A percentile compares a stretch with the other conserved stretches of the same genome.
Conservation (phyloP, 202 grass and related monocot species). For the Eragrostis tef region DNA sequence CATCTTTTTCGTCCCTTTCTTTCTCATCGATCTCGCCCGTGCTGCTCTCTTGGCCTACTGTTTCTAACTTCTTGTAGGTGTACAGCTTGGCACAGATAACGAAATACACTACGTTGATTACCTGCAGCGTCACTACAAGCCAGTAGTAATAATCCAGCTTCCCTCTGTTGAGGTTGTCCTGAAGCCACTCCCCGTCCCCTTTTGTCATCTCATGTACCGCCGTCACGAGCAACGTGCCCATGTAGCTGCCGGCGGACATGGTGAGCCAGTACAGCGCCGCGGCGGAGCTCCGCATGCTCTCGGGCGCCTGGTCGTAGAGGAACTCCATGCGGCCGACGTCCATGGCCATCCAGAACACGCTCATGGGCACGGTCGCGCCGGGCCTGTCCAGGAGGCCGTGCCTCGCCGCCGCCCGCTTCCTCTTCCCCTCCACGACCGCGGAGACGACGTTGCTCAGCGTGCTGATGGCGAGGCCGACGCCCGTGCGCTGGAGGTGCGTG, state of each 20-base stretch:
- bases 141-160: slow-evolving; percentile 78
- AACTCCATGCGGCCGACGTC: slow-evolving; percentile 68
- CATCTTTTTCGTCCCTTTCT: slow-evolving; percentile 25
- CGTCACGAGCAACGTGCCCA: slow-evolving; percentile 70
- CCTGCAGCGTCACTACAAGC: slow-evolving; percentile 54
- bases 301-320: slow-evolving; percentile 60
- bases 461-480: slow-evolving; percentile 53
- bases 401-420: slow-evolving; percentile 33
- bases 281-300: slow-evolving; percentile 71
- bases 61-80: slow-evolving; percentile 50
- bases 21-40: background rate
- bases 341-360: slow-evolving; percentile 68
- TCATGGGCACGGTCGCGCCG: slow-evolving; percentile 33
- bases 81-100: slow-evolving; percentile 46
- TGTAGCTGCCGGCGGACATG: slow-evolving; percentile 66
- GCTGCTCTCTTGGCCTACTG: slow-evolving; percentile 26
- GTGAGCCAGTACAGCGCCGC: slow-evolving; percentile 73
- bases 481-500: slow-evolving; percentile 67
- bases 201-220: slow-evolving; percentile 58
- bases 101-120: slow-evolving; percentile 57
- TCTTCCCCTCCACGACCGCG: slow-evolving; percentile 33
- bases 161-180: slow-evolving; percentile 77
- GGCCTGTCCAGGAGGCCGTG: slow-evolving; percentile 44
- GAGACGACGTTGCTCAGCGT: slow-evolving; percentile 43
- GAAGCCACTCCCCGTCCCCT: slow-evolving; percentile 65